Percentiles rank a stretch among this genome's conserved stretches.
Evolutionary conservation across 2,329 filamentous ascomycete species (phyloP).

Genomic region (Gyromitra esculenta): DNA sequence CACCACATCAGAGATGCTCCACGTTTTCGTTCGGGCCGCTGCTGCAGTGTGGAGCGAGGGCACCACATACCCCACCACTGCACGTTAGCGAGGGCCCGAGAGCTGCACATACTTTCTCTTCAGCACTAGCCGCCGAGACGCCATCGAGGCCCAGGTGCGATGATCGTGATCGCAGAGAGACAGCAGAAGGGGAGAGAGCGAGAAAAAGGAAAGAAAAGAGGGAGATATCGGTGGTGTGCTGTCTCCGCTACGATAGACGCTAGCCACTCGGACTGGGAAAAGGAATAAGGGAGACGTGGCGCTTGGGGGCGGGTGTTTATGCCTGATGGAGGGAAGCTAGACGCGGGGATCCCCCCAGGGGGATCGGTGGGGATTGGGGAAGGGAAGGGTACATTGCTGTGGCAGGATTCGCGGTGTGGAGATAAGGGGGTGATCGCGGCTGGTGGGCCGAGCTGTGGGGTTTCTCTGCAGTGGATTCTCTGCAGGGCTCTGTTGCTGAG

Average conservation of each 20-base stretch:
- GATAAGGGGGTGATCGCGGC: slow-evolving; percentile 3
- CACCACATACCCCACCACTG: neutral
- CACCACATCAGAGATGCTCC: neutral
- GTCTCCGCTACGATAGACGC: slow-evolving; percentile 3
- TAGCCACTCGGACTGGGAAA: neutral
- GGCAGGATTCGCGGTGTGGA: neutral
- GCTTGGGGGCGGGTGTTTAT: slow-evolving; percentile 25
- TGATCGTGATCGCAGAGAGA: neutral
- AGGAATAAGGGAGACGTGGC: slow-evolving; percentile 27
- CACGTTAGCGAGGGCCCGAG: neutral
- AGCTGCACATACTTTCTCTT: neutral
- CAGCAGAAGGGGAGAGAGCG: neutral
- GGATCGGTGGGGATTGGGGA: too few relatives aligned
- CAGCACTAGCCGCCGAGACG: slow-evolving; percentile 1
- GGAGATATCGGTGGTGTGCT: slow-evolving; percentile 13
- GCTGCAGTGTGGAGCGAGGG: neutral
- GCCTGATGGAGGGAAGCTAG: slow-evolving; percentile 1
- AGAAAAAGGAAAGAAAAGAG: slow-evolving; percentile 9
- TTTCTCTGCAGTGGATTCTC: neutral
- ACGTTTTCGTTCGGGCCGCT: slow-evolving; percentile 1
- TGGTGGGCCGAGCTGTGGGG: neutral
- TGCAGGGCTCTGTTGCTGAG: neutral
- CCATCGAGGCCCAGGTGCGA: neutral
- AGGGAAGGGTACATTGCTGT: neutral
- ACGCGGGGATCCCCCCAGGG: neutral